phyloP scores from a whole-genome alignment of 495 filamentous ascomycete genomes.

The Jackrogersella minutella region DNA sequence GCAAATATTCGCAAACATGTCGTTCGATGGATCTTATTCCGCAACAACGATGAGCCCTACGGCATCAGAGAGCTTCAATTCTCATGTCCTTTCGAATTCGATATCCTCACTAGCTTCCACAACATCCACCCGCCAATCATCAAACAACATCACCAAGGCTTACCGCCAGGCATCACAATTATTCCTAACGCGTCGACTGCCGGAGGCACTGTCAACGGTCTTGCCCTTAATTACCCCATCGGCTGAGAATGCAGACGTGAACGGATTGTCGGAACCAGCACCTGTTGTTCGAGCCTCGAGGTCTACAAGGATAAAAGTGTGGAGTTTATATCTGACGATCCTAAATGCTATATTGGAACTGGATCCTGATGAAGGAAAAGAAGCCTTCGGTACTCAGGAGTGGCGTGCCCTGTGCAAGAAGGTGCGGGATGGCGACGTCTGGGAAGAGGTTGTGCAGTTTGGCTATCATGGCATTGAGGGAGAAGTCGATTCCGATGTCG shows the following conservation, averaged over 20 bases:
- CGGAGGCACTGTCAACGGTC: slow-evolving; percentile 84
- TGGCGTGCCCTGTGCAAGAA: slow-evolving; percentile 83
- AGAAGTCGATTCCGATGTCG: slow-evolving; percentile 91
- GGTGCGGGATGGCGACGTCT: slow-evolving; percentile 84
- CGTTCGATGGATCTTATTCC: slow-evolving; percentile 50
- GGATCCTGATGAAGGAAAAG: slow-evolving; percentile 88
- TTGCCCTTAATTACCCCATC: slow-evolving; percentile 74
- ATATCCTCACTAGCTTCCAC: slow-evolving; percentile 57
- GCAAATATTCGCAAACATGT: slow-evolving; percentile 43
- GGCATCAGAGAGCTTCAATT: slow-evolving; percentile 39
- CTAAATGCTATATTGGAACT: slow-evolving; percentile 90
- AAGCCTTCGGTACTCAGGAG: slow-evolving; percentile 79
- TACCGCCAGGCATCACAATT: slow-evolving; percentile 91
- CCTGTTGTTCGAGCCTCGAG: slow-evolving; percentile 77
- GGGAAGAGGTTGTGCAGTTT: slow-evolving; percentile 87
- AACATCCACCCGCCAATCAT: slow-evolving; percentile 61
- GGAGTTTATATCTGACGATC: slow-evolving; percentile 94
- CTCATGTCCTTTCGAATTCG: slow-evolving; percentile 55
- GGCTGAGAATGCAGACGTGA: slow-evolving; percentile 45
- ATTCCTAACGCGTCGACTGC: slow-evolving; percentile 89
- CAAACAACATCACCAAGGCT: slow-evolving; percentile 76
- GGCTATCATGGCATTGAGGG: slow-evolving; percentile 89
- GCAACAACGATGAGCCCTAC: slow-evolving; percentile 49
- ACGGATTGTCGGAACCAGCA: slow-evolving; percentile 58
- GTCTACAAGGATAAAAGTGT: slow-evolving; percentile 88